These are phyloP conservation scores for Solanum bukasovii DNA, from an alignment of 257 asterid species.

Conservation along the genomic window DNA sequence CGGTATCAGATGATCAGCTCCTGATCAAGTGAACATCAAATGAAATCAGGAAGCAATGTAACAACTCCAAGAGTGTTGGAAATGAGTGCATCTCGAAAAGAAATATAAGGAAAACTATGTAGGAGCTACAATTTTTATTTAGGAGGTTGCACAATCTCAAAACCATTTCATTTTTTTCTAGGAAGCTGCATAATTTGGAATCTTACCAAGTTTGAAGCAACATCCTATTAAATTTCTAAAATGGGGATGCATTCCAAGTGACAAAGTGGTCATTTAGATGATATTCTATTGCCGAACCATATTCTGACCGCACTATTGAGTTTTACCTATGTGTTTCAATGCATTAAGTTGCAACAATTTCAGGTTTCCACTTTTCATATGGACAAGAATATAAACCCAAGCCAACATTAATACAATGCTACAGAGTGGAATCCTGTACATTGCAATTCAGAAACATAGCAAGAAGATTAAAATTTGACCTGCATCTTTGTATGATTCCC, in stretches of 20 bases:
- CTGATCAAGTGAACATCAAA: conserved; percentile 18
- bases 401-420: background rate
- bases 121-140: background rate
- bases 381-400: background rate
- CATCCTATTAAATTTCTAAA: background rate
- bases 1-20: conserved; percentile 86
- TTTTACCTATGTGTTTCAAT: background rate
- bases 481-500: conserved; percentile 83
- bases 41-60: background rate
- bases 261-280: background rate
- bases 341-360: background rate
- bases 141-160: background rate
- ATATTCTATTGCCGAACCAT: background rate
- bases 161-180: background rate
- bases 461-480: conserved; percentile 29
- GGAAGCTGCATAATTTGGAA: background rate
- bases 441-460: background rate
- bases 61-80: background rate
- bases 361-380: background rate
- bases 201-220: background rate
- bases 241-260: background rate
- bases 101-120: background rate
- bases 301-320: background rate
- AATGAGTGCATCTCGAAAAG: background rate
- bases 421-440: background rate